Evolutionary conservation across 2,329 filamentous ascomycete genomes (phyloP).

Genomic region (Arthrinium phaeospermum): DNA sequence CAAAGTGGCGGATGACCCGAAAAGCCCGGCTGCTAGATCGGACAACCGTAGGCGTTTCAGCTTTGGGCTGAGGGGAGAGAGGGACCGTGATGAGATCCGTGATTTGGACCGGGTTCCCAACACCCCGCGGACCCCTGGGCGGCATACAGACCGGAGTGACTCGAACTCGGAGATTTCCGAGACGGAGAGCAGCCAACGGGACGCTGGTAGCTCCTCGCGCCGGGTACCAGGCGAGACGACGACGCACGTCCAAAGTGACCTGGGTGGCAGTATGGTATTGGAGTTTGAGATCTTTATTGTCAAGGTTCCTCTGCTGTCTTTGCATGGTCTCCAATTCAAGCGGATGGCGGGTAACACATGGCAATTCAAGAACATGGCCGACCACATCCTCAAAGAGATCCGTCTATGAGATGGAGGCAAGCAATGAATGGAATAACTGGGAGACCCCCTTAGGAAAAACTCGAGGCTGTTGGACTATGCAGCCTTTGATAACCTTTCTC

Average conservation of each 20-base stretch:
- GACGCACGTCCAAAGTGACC: slow-evolving; percentile 88
- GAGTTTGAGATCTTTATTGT: slow-evolving; percentile 97
- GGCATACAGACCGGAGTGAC: slow-evolving; percentile 77
- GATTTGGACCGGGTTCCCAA: slow-evolving; percentile 61
- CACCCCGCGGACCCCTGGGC: slow-evolving; percentile 53
- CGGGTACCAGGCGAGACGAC: slow-evolving; percentile 83
- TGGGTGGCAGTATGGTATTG: slow-evolving; percentile 82
- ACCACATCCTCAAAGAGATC: slow-evolving; percentile 88
- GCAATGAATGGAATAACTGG: not conserved
- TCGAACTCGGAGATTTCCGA: slow-evolving; percentile 88
- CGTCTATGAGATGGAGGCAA: slow-evolving; percentile 62
- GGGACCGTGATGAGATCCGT: slow-evolving; percentile 74
- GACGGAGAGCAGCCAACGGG: slow-evolving; percentile 66
- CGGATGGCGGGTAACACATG: slow-evolving; percentile 93
- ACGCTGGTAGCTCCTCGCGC: slow-evolving; percentile 56
- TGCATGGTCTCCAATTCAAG: slow-evolving; percentile 98
- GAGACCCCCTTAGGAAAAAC: not conserved
- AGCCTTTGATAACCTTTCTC: slow-evolving; percentile 8
- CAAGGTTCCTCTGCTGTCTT: slow-evolving; percentile 89
- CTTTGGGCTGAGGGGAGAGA: slow-evolving; percentile 73
- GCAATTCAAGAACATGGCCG: slow-evolving; percentile 99
- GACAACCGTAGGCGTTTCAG: slow-evolving; percentile 81
- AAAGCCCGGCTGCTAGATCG: slow-evolving; percentile 60
- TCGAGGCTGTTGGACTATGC: not conserved
- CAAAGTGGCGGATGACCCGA: slow-evolving; percentile 69